These are phyloP conservation scores for Pichia californica DNA, from an alignment of 805 yeast genomes.

Conservation along the genomic window DNA sequence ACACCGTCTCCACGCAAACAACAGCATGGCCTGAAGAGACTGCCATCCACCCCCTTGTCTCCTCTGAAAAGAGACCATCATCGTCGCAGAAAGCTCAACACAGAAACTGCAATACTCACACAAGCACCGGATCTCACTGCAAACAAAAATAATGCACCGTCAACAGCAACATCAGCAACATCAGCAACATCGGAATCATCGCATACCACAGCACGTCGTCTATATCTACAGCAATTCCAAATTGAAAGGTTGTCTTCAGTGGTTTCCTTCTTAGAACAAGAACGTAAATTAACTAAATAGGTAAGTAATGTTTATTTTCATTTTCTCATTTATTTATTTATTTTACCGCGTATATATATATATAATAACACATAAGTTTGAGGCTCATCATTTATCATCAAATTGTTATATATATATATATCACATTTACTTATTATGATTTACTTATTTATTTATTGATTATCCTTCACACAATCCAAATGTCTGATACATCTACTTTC, in stretches of 20 bases:
- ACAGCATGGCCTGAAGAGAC: conserved; percentile 19
- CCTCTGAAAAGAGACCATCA: conserved; percentile 17
- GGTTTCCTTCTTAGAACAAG: not conserved
- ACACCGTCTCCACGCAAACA: conserved; percentile 3
- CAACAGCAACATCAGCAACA: no score
- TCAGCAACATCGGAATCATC: no score
- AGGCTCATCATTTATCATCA: no score
- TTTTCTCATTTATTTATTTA: not conserved
- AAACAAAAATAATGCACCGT: no score
- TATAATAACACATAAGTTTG: no score
- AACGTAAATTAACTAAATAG: not conserved
- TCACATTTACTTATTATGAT: no score
- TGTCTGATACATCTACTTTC: not conserved
- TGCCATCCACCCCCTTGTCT: conserved; percentile 29
- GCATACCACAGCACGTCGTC: not conserved
- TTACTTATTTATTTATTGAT: no score
- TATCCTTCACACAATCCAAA: not conserved
- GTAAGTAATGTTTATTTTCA: not conserved
- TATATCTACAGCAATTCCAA: not conserved
- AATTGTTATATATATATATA: no score
- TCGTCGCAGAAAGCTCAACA: not conserved
- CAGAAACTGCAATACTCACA: not conserved
- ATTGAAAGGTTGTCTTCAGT: not conserved
- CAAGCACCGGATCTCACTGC: not conserved
- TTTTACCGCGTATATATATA: no score